phyloP scores from a whole-genome alignment of 2,329 filamentous ascomycete genomes.

The Aspergillus neotritici region DNA sequence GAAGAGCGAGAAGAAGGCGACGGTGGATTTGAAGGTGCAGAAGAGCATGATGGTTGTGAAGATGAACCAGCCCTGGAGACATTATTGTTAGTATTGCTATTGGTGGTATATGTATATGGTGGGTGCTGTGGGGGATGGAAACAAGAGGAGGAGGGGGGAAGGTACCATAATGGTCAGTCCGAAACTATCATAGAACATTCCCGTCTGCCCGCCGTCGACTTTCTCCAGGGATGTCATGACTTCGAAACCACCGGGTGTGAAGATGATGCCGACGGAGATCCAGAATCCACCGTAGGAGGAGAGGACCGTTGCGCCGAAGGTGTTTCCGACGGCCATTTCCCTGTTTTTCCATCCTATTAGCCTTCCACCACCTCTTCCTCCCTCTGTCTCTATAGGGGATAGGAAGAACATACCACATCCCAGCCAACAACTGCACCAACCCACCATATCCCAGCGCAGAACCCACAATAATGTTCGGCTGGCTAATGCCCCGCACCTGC shows the following conservation, averaged over 20 bases:
- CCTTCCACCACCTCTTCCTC: no score
- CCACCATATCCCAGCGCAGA: slow-evolving; percentile 68
- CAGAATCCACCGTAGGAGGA: slow-evolving; percentile 76
- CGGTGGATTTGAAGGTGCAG: slow-evolving; percentile 66
- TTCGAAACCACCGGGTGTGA: slow-evolving; percentile 59
- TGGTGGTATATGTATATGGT: not conserved
- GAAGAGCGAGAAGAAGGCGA: slow-evolving; percentile 71
- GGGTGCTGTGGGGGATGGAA: not conserved
- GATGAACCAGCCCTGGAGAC: slow-evolving; percentile 63
- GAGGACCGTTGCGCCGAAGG: slow-evolving; percentile 69
- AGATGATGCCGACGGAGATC: slow-evolving; percentile 65
- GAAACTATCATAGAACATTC: slow-evolving; percentile 51
- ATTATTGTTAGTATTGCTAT: slow-evolving; percentile 1
- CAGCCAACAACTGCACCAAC: slow-evolving; percentile 66
- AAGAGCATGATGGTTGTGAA: slow-evolving; percentile 67
- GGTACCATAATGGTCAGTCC: slow-evolving; percentile 62
- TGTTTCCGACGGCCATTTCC: slow-evolving; percentile 75
- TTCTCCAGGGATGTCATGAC: slow-evolving; percentile 46
- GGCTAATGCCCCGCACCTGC: slow-evolving; percentile 51
- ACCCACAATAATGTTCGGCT: slow-evolving; percentile 59
- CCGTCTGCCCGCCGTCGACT: slow-evolving; percentile 27
- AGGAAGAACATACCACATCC: slow-evolving; percentile 62
- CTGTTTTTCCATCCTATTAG: slow-evolving; percentile 35
- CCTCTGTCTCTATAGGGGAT: not conserved
- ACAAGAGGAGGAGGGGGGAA: not conserved